Evolutionary conservation across 2,329 filamentous ascomycete genomes (phyloP), one percentile per base, ranked within the genome.

Genomic region (Fusarium longipes): DNA sequence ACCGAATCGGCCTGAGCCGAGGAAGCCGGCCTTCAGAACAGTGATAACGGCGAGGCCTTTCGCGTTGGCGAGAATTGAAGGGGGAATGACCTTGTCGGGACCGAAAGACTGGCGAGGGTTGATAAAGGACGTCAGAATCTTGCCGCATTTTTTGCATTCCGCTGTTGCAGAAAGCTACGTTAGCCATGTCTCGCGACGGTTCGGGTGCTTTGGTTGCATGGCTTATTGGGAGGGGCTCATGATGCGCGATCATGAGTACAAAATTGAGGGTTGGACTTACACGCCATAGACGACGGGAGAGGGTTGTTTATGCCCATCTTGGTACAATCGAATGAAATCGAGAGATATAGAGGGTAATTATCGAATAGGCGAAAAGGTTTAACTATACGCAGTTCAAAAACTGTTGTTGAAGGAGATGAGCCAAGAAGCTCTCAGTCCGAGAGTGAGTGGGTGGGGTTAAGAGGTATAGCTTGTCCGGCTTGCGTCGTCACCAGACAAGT

Each of bases 61-160:
- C 74, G 96, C 96, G 79, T 93, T 93, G 68, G 91, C 91, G 73
- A 99, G 89, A 72, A 99, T 87, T 51, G 90, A 87, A 9, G 95
- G 94, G 48, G 96, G 96, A 73, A 99, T 99, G 77, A 99, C 90
- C 80, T 98, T 98, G 80, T 98, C 96, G 56, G 96, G 95, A 8
- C 95, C 93, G 78, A 98, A 97, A 20, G 95, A 83, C 82, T 98
- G 95, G 76, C 90, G 88, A 20, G 96, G 96, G 77, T 98, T 96
- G 77, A 98, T 87, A 78, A 99, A 99, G 14, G 94, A 97, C 43
- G 92, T 88, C 72, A 99, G 87, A 75, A 98, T 98, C 84, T 97
- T 97, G 77, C 92, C 92, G 77, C 93, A 96, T 82, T 99, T 99
- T 80, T 91, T 96, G 83, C 96, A 98, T 83, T 99, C 96, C 83